Base-by-base conservation (phyloP, 192 early-diverging fungal genomes). In the Mortierella alpina region DNA sequence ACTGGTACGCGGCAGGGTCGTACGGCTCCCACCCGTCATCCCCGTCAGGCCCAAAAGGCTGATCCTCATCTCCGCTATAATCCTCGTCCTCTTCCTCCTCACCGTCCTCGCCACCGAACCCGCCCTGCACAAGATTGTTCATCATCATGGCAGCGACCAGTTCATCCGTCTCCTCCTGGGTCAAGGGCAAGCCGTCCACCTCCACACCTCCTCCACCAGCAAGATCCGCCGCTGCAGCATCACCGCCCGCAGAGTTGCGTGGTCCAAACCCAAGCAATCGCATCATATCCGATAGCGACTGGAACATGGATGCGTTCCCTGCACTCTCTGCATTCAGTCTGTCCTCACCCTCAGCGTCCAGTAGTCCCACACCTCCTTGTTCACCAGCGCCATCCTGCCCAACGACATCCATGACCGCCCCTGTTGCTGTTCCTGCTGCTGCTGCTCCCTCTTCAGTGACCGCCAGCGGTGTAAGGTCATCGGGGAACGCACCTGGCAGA, bases 21-120 rank as follows among this genome's bases (percentile, higher is more conserved):
- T 80, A 80, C 7, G 69, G 69, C 66, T 80, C 77, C 69, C 70
- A 80, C 1, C 61, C 77, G 31, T 80, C 77, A 44, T 69, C 67
- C 2, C 60, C 74, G 15, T 68, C 74, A 10, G 64, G 42, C 40
- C 64, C 64, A 47, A 75, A 67, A 5, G 73, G 52, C 39, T 53
- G 63, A 1, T 59, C 72, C 23, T 68, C 63, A 53, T 49, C 55
- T 22, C 22, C 63, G 23, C 42, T 53, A 46, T 72, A 40, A 11
- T 70, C 61, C 5, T 47, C 56, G 11, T 80, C 60, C 15, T 63
- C 68, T 22, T 72, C 68, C 6, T 74, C 63, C 6, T 66, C 67
- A 22, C 56, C 67, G 2, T 67, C 68, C 12, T 80, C 64, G 7
- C 46, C 70, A 53, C 68, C 68, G n/a, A 46, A 50, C 4, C 71